phyloP scores from a whole-genome alignment of 345 rosid genomes.

The Atalantia buxifolia region DNA sequence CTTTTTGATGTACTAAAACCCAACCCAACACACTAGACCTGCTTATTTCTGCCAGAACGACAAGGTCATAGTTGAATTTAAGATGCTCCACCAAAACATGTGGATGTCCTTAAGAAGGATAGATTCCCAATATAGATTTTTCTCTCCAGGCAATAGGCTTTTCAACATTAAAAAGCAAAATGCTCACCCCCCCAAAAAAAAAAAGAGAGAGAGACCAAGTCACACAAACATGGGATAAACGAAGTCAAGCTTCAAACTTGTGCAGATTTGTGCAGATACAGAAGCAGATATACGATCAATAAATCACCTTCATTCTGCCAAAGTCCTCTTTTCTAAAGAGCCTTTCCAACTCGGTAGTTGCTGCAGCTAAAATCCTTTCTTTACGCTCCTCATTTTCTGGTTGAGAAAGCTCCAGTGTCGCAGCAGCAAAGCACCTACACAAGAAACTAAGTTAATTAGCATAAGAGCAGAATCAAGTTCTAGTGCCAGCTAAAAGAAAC shows the following conservation, averaged over 20 bases:
- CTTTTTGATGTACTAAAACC: neutral
- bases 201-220: neutral
- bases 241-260: neutral
- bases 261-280: neutral
- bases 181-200: neutral
- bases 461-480: slow-evolving; percentile 2
- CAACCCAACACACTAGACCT: slow-evolving; percentile 1
- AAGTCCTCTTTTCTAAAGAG: slow-evolving; percentile 89
- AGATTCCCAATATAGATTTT: neutral
- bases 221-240: neutral
- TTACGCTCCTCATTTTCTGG: slow-evolving; percentile 79
- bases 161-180: neutral
- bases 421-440: slow-evolving; percentile 75
- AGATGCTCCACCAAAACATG: neutral
- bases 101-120: slow-evolving; percentile 1
- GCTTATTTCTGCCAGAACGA: slow-evolving; percentile 9
- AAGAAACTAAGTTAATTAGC: slow-evolving; percentile 7
- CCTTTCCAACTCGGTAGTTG: slow-evolving; percentile 82
- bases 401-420: slow-evolving; percentile 81
- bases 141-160: neutral
- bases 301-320: slow-evolving; percentile 77
- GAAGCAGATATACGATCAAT: neutral
- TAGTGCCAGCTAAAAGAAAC: slow-evolving; percentile 8
- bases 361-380: slow-evolving; percentile 79
- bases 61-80: neutral